Evolutionary conservation across 768 basidiomycete genomes (phyloP).

Genomic region (Lactarius hengduanensis): DNA sequence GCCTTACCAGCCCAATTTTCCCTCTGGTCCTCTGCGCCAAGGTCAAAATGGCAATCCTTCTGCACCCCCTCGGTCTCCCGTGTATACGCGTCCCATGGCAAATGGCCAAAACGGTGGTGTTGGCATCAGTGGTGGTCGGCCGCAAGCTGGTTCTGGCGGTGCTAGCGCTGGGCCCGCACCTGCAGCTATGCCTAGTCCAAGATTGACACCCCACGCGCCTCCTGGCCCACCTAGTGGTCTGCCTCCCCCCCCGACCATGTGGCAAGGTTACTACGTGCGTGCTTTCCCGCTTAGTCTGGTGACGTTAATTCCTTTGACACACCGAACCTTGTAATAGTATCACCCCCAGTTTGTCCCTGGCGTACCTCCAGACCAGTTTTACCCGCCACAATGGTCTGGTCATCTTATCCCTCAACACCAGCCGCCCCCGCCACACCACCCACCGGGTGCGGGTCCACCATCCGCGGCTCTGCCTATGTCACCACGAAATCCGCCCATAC

Average conservation of each 20-base stretch:
- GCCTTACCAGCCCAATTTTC: conserved; percentile 20
- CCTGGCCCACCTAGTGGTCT: conserved; percentile 52
- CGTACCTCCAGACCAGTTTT: conserved; percentile 46
- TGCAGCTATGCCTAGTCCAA: conserved; percentile 62
- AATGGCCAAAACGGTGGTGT: conserved; percentile 48
- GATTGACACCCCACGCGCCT: conserved; percentile 60
- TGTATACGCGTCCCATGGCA: conserved; percentile 55
- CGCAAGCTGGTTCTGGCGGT: conserved; percentile 43
- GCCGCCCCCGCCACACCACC: conserved; percentile 46
- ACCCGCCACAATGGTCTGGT: conserved; percentile 36
- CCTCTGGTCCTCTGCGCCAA: conserved; percentile 23
- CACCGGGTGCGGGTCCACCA: conserved; percentile 45
- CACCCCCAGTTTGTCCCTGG: conserved; percentile 36
- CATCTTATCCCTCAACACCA: conserved; percentile 37
- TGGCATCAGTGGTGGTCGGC: conserved; percentile 42
- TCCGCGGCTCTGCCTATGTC: conserved; percentile 64
- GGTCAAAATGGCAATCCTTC: conserved; percentile 26
- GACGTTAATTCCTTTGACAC: conserved; percentile 20
- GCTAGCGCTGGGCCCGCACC: conserved; percentile 39
- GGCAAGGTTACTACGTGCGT: conserved; percentile 59
- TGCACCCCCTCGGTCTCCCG: conserved; percentile 58
- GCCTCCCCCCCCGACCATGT: conserved; percentile 44
- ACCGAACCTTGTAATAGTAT: conserved; percentile 38
- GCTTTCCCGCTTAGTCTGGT: conserved; percentile 4
- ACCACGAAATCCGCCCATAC: conserved; percentile 57